Percentiles rank a stretch among this genome's conserved stretches.
Evolutionary conservation across 2,329 filamentous ascomycete species (phyloP).

Genomic region (Zalaria sp.): DNA sequence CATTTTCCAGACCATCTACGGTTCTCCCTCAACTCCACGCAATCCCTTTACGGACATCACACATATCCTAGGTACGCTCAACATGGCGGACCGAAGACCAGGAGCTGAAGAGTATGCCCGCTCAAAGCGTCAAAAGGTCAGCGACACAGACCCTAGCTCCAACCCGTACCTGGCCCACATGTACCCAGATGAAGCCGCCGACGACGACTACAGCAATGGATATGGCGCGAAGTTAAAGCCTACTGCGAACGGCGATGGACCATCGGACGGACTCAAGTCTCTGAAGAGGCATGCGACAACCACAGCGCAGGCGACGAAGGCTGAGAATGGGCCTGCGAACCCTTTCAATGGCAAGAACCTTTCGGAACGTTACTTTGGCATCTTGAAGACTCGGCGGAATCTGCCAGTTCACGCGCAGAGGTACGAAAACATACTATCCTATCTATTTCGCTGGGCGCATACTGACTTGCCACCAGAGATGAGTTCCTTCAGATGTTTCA

Average conservation of each 20-base stretch:
- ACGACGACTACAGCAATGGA: constrained; percentile 14
- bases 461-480: constrained; percentile 37
- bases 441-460: neutral
- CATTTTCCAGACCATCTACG: too few relatives aligned
- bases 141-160: constrained; percentile 37
- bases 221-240: neutral
- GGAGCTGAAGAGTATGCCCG: constrained; percentile 34
- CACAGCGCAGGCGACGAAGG: constrained; percentile 53
- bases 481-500: constrained; percentile 94
- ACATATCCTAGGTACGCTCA: neutral
- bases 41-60: neutral
- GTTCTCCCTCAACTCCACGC: neutral
- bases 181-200: constrained; percentile 39
- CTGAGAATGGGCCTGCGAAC: constrained; percentile 71
- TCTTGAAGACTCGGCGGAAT: constrained; percentile 68
- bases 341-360: constrained; percentile 70
- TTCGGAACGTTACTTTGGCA: constrained; percentile 76
- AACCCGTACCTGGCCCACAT: constrained; percentile 92
- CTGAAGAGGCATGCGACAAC: constrained; percentile 74
- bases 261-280: constrained; percentile 33
- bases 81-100: constrained; percentile 44
- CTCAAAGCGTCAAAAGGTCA: constrained; percentile 41
- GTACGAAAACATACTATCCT: constrained; percentile 25
- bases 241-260: constrained; percentile 13
- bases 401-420: constrained; percentile 87